These are phyloP conservation scores for Comarum palustre DNA, from an alignment of 306 rosid genomes.

Conservation along the genomic window DNA sequence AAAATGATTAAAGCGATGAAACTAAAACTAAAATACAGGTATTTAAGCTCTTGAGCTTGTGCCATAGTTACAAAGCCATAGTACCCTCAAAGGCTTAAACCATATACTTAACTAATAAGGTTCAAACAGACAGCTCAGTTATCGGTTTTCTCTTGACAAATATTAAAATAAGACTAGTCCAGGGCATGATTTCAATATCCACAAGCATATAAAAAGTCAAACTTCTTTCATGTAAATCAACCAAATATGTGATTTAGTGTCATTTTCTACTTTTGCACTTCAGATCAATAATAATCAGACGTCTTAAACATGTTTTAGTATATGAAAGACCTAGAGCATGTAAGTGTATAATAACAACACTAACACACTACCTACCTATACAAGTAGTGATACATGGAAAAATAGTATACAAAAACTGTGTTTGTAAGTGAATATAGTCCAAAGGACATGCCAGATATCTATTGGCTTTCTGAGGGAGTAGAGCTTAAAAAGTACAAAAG, in stretches of 20 bases:
- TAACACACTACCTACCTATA: neutral
- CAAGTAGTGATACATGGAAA: neutral
- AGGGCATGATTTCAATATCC: neutral
- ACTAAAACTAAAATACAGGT: neutral
- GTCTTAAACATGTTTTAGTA: neutral
- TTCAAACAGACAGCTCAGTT: neutral
- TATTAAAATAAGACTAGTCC: neutral
- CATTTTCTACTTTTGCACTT: neutral
- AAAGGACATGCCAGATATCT: neutral
- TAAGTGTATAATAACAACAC: too few relatives aligned
- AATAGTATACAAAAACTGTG: neutral
- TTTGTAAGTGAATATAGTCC: neutral
- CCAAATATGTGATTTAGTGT: neutral
- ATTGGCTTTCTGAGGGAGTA: neutral
- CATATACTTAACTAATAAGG: neutral
- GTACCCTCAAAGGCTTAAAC: neutral
- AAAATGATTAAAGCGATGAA: neutral
- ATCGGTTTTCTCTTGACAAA: neutral
- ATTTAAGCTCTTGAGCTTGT: neutral
- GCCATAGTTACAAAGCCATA: neutral
- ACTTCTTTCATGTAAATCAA: neutral
- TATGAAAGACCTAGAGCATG: neutral
- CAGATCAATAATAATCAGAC: neutral
- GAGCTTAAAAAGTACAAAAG: neutral
- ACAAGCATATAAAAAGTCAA: neutral